Conservation (phyloP, 2,329 filamentous ascomycete genomes). For the Aspergillus sp. region DNA sequence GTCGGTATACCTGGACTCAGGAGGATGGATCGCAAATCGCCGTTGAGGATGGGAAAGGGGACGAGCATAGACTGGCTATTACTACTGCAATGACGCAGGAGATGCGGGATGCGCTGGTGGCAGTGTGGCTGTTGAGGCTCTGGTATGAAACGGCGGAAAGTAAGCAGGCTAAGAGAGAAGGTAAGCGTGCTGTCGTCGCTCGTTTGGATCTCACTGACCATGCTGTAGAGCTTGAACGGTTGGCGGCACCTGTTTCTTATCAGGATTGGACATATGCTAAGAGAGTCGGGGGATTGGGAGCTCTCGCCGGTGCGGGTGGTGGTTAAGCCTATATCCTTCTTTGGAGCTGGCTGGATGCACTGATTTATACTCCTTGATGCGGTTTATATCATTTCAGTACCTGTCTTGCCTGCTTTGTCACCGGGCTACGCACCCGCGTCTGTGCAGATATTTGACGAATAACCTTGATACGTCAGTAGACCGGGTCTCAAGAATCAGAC, state of each 20-base stretch:
- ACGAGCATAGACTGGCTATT: constrained; percentile 10
- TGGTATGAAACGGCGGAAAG: constrained; percentile 26
- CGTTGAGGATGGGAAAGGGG: constrained; percentile 13
- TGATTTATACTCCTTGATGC: too few relatives aligned
- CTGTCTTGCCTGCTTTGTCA: too few relatives aligned
- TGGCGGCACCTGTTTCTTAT: neutral
- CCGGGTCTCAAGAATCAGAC: too few relatives aligned
- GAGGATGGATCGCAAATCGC: constrained; percentile 10
- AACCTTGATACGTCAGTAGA: too few relatives aligned
- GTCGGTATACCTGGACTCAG: constrained; percentile 18
- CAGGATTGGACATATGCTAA: neutral
- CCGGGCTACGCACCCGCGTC: too few relatives aligned
- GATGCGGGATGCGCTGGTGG: constrained; percentile 23
- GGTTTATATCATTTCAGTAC: too few relatives aligned
- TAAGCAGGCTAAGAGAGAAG: constrained; percentile 22
- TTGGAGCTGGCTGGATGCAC: too few relatives aligned
- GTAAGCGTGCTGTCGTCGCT: constrained; percentile 11
- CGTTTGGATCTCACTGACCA: neutral
- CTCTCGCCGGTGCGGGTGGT: neutral
- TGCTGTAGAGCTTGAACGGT: neutral
- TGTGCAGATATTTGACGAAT: too few relatives aligned
- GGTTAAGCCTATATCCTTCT: neutral
- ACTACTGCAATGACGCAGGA: constrained; percentile 9
- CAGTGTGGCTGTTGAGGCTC: constrained; percentile 23
- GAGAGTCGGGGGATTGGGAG: neutral